Evolutionary conservation across 2,329 filamentous ascomycete species (phyloP).

Genomic region (Coleophoma crateriformis): DNA sequence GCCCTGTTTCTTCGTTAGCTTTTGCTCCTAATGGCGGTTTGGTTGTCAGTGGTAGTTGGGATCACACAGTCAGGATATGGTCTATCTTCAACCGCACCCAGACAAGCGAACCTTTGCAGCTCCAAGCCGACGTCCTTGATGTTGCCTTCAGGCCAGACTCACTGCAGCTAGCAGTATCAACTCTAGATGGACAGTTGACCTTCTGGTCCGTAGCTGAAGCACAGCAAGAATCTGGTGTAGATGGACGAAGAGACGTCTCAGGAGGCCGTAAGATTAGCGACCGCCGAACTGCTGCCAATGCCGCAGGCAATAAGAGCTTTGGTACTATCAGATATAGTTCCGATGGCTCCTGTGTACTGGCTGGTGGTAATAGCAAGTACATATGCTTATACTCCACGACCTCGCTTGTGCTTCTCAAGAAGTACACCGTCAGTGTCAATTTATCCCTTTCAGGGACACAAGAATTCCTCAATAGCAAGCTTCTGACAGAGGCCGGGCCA

Average conservation of each 20-base stretch:
- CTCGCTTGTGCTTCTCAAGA: conserved; percentile 86
- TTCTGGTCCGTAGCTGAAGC: conserved; percentile 94
- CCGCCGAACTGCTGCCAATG: conserved; percentile 85
- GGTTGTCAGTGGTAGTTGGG: conserved; percentile 92
- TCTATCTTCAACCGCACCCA: conserved; percentile 91
- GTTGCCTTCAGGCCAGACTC: conserved; percentile 88
- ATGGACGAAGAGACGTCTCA: conserved; percentile 87
- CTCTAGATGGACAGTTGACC: conserved; percentile 85
- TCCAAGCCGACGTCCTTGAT: conserved; percentile 85
- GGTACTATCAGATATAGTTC: conserved; percentile 84
- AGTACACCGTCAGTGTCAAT: conserved; percentile 93
- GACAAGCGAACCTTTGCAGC: conserved; percentile 87
- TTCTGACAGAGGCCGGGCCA: conserved; percentile 86
- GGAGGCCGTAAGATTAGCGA: conserved; percentile 86
- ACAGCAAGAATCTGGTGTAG: conserved; percentile 77
- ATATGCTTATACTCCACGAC: conserved; percentile 96
- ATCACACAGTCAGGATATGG: conserved; percentile 92
- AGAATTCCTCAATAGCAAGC: conserved; percentile 90
- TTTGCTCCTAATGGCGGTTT: conserved; percentile 84
- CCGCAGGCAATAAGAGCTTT: conserved; percentile 85
- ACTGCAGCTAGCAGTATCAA: conserved; percentile 84
- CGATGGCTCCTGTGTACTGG: conserved; percentile 85
- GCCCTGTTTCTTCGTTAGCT: conserved; percentile 80
- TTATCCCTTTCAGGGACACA: conserved; percentile 94
- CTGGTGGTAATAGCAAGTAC: conserved; percentile 95